Evolutionary conservation across 371 early-diverging fungal species (phyloP), one percentile per base, ranked within the genome.

Genomic region (Amoeboradix gromovi): DNA sequence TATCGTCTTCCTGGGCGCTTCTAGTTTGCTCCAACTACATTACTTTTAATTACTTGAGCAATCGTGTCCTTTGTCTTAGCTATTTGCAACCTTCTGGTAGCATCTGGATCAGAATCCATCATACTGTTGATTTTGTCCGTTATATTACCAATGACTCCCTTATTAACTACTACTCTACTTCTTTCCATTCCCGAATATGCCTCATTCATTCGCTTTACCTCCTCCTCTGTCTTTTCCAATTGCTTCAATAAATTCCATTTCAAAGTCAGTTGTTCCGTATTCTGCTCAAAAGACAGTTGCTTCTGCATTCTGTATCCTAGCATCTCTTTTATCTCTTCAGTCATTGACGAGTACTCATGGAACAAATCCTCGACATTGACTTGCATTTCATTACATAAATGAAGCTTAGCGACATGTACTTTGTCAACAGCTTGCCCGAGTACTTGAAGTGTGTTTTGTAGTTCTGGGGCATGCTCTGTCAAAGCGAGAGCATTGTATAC

Each of bases 41-140:
- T 12, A 48, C 12, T 12, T 12, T 80, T 73, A 17, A 71, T 70
- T 75, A 83, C 82, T 77, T 81, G 77, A 27, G 72, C 78, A 70
- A 92, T 90, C 1, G 80, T 81, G 73, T 93, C 94, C n/a, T 84
- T 82, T 1, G 90, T 86, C 70, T 84, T 88, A 2, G 88, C 87
- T 67, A 95, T 90, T 70, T 86, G 86, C 74, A 85, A 86, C 65
- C 91, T 86, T 27, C 94, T 84, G 29, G 91, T 87, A 22, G 85
- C 84, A 69, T 89, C 91, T 0, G 93, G 93, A 74, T 95, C 92
- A 1, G 89, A 90, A 78, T 93, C 95, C 73, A 92, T 88, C 68
- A 95, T 83, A 0, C 90, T 88, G 72, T 79, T 78, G 22, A 79
- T 12, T 48, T 48, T 48, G 5, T 48, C 48, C 5, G 48, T 48